A percentile compares a stretch with the other conserved stretches of the same genome.
Conservation (phyloP, 2,329 filamentous ascomycete genomes). For the Penicillium brasilianum region DNA sequence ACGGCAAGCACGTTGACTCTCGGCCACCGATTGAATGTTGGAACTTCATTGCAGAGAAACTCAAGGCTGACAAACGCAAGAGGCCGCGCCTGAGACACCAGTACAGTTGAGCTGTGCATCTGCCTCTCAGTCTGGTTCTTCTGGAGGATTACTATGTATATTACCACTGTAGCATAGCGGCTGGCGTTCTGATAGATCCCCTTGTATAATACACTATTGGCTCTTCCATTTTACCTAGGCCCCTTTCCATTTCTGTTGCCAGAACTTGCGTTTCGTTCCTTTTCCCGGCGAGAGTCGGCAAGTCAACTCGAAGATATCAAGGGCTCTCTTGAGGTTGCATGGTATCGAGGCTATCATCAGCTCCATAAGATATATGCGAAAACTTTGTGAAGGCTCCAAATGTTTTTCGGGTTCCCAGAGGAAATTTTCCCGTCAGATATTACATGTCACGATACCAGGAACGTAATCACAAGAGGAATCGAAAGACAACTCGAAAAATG, state of each 20-base stretch:
- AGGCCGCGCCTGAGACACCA: slow-evolving; percentile 24
- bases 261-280: neutral
- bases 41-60: slow-evolving; percentile 40
- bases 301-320: too few relatives aligned
- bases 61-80: slow-evolving; percentile 38
- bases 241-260: neutral
- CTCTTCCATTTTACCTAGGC: slow-evolving; percentile 1
- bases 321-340: neutral
- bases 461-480: too few relatives aligned
- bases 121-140: neutral
- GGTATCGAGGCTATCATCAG: neutral
- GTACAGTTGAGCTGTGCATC: slow-evolving; percentile 16
- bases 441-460: too few relatives aligned
- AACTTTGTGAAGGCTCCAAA: too few relatives aligned
- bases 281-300: neutral
- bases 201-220: slow-evolving; percentile 10
- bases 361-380: too few relatives aligned
- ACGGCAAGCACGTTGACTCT: slow-evolving; percentile 75
- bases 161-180: slow-evolving; percentile 29
- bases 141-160: slow-evolving; percentile 19
- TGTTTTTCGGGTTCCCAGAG: too few relatives aligned
- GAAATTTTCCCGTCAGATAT: too few relatives aligned
- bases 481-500: too few relatives aligned
- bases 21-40: slow-evolving; percentile 42
- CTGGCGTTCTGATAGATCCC: slow-evolving; percentile 21